A percentile compares a stretch with the other conserved stretches of the same genome.
phyloP scores from a whole-genome alignment of 1,284 basidiomycete genomes.

The Leccinum solheimii region DNA sequence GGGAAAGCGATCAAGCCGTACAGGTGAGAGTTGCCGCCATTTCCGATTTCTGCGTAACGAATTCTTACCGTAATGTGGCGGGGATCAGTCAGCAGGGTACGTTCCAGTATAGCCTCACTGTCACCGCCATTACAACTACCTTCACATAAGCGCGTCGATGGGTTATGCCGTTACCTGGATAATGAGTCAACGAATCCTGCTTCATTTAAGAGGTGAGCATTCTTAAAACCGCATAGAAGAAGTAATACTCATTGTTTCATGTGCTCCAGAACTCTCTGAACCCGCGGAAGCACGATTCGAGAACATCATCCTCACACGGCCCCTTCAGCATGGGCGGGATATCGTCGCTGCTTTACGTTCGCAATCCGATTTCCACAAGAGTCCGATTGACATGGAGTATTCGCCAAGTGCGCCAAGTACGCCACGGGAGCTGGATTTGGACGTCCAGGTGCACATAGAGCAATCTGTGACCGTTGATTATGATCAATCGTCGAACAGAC shows the following conservation, averaged over 20 bases:
- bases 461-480: conserved; percentile 35
- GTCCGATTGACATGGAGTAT: conserved; percentile 26
- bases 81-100: conserved; percentile 33
- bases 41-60: conserved; percentile 7
- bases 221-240: not conserved
- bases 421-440: conserved; percentile 28
- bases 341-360: conserved; percentile 25
- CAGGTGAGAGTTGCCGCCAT: conserved; percentile 24
- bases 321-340: conserved; percentile 16
- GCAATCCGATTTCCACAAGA: conserved; percentile 26
- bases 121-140: not conserved
- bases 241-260: not conserved
- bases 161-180: conserved; percentile 41
- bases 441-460: conserved; percentile 33
- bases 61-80: conserved; percentile 8
- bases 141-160: conserved; percentile 31
- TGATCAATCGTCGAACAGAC: conserved; percentile 22
- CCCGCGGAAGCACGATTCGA: conserved; percentile 29
- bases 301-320: conserved; percentile 31
- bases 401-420: conserved; percentile 8
- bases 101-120: conserved; percentile 10
- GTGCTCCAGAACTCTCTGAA: conserved; percentile 29
- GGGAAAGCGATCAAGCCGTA: conserved; percentile 18
- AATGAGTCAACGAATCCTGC: conserved; percentile 41
- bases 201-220: conserved; percentile 33